Evolutionary conservation across 805 yeast genomes (phyloP).

Genomic region (Metschnikowia cubensis): DNA sequence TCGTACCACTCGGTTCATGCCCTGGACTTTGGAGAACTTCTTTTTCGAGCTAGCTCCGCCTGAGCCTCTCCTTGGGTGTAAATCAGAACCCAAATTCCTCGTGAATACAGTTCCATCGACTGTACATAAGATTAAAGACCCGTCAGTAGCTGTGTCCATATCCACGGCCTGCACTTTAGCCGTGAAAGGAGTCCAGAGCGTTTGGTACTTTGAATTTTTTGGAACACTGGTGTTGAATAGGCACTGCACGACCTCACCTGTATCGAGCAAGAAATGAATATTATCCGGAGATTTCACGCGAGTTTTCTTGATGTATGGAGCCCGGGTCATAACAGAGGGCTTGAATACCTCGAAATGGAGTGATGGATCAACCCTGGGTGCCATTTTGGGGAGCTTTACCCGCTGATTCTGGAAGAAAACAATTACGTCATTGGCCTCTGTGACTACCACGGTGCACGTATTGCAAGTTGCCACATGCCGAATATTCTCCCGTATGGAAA

Average conservation of each 20-base stretch:
- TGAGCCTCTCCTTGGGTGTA: constrained; percentile 26
- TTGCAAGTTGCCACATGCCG: constrained; percentile 63
- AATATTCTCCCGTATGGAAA: constrained; percentile 47
- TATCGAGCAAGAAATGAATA: constrained; percentile 49
- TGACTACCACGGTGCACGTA: constrained; percentile 61
- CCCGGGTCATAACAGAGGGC: constrained; percentile 48
- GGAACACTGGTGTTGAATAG: constrained; percentile 23
- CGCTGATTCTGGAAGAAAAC: constrained; percentile 57
- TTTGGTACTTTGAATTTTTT: constrained; percentile 38
- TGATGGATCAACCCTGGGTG: constrained; percentile 33
- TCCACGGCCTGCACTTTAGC: constrained; percentile 57
- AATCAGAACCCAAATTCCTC: constrained; percentile 19
- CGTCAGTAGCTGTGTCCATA: constrained; percentile 64
- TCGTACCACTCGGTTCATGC: constrained; percentile 52
- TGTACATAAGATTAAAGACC: constrained; percentile 65
- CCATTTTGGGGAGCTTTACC: constrained; percentile 42
- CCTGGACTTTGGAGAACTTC: constrained; percentile 53
- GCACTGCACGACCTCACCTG: constrained; percentile 52
- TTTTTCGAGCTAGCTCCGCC: constrained; percentile 17
- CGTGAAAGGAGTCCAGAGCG: constrained; percentile 63
- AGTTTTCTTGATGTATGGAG: constrained; percentile 30
- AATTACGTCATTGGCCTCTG: constrained; percentile 56
- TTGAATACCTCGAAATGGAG: constrained; percentile 51
- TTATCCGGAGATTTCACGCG: constrained; percentile 36
- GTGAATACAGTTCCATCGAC: constrained; percentile 64